Base-by-base conservation (phyloP, 2,329 filamentous ascomycete species). In the Juglanconis oblonga region DNA sequence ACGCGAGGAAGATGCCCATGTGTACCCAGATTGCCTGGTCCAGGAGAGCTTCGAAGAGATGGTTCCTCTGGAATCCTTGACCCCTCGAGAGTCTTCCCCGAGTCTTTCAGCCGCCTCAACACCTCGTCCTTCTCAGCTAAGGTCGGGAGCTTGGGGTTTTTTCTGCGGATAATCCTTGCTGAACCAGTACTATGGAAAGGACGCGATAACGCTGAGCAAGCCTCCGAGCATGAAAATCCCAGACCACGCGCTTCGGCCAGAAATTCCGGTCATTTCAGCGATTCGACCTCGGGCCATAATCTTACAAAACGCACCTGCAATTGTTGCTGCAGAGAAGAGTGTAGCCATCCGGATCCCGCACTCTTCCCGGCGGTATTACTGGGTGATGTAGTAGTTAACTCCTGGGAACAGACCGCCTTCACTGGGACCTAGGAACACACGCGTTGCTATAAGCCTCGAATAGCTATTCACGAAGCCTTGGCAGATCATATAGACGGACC, bases 181-280 rank as follows among this genome's bases (percentile, higher is more conserved):
- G 50, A 77, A 32, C 55, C 48, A 61, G 59, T 53, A 61, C 4
- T 55, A 55, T 1, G 51, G 35, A 29, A 54, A 49, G 2, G 85
- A 87, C 52, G 82, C 74, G 36, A 78, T 1, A 4, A 83, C 70
- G 5, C 80, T 83, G 29, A 77, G 66, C 24, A 82, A 61, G 35
- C 83, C 82, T 70, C 90, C 87, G 3, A 91, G 75, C 61, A 92
- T 89, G 71, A 94, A 94, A 55, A 94, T 92, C 90, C 89, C 92
- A 1, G 84, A 79, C 90, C 90, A 94, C 1, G 88, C 89, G 73
- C 33, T 79, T 53, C 73, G 71, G 11, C 84, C 80, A 32, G 73
- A 71, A 6, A 75, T 65, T 2, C 81, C 81, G 1, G 77, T 67
- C 80, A 88, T 85, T 68, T 85, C 81, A 36, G 83, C 79, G 54